These are phyloP conservation scores for Datura wrightii DNA, from an alignment of 257 asterid genomes.

Conservation along the genomic window DNA sequence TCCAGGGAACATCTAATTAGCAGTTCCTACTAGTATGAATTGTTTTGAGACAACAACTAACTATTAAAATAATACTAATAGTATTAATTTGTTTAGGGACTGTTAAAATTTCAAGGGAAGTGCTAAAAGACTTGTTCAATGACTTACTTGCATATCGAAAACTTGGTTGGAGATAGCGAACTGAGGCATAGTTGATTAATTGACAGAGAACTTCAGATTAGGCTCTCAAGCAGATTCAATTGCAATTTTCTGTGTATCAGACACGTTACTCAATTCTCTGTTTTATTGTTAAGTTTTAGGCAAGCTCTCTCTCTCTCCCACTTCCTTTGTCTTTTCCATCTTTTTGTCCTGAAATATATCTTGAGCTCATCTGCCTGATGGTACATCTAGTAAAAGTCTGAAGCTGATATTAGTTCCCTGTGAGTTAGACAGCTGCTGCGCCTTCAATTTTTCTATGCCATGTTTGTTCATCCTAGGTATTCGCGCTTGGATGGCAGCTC, in stretches of 20 bases:
- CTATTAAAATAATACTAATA: not conserved
- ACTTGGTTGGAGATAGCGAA: conserved; percentile 40
- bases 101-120: not conserved
- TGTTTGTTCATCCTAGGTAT: not conserved
- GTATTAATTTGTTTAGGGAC: not conserved
- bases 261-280: not conserved
- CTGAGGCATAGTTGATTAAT: not conserved
- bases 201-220: not conserved
- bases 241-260: not conserved
- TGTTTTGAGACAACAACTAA: not conserved
- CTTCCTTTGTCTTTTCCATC: not conserved
- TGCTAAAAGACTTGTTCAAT: not conserved
- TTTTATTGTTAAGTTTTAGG: not conserved
- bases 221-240: not conserved
- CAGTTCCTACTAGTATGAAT: conserved; percentile 50
- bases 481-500: not conserved
- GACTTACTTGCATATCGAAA: conserved; percentile 66
- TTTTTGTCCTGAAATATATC: not conserved
- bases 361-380: not conserved
- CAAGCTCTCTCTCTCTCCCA: not conserved
- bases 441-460: not conserved
- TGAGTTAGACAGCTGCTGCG: not conserved
- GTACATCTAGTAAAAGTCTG: not conserved
- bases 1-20: conserved; percentile 73
- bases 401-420: conserved; percentile 1